These are phyloP conservation scores for Phialophora tarda DNA, from an alignment of 2,329 filamentous ascomycete species.

Conservation along the genomic window DNA sequence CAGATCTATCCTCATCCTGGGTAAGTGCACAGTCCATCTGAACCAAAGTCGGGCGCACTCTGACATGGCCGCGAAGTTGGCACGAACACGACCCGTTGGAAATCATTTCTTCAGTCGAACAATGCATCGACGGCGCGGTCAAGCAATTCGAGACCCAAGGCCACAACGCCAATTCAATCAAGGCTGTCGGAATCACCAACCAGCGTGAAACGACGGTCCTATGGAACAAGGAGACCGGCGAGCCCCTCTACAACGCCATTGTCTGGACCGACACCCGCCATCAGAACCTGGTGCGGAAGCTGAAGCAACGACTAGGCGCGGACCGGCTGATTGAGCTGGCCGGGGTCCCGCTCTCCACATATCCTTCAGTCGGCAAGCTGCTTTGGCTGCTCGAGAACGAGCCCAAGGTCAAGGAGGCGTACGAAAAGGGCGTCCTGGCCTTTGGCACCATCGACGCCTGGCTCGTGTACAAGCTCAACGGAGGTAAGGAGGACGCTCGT, in stretches of 20 bases:
- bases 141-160: slow-evolving; percentile 73
- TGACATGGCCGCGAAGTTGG: slow-evolving; percentile 62
- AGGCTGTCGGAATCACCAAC: slow-evolving; percentile 82
- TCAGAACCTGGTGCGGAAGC: slow-evolving; percentile 73
- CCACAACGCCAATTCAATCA: slow-evolving; percentile 70
- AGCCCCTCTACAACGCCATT: slow-evolving; percentile 81
- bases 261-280: slow-evolving; percentile 91
- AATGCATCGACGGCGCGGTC: slow-evolving; percentile 78
- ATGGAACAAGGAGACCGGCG: slow-evolving; percentile 80
- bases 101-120: slow-evolving; percentile 74
- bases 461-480: slow-evolving; percentile 82
- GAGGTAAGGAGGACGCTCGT: slow-evolving; percentile 51
- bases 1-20: slow-evolving; percentile 85
- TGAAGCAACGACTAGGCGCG: slow-evolving; percentile 70
- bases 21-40: slow-evolving; percentile 52
- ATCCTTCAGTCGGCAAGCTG: slow-evolving; percentile 84
- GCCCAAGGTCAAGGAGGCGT: slow-evolving; percentile 71
- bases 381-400: slow-evolving; percentile 80
- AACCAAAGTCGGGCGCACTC: background rate
- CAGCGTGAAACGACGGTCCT: slow-evolving; percentile 87
- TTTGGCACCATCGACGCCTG: slow-evolving; percentile 91
- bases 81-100: slow-evolving; percentile 86
- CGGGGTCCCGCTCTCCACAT: slow-evolving; percentile 84
- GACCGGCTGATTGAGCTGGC: slow-evolving; percentile 73
- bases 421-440: slow-evolving; percentile 74